Evolutionary conservation across 1,139 yeast genomes (phyloP), one percentile per base, ranked within the genome.

Genomic region (Suhomyces yuchorum): DNA sequence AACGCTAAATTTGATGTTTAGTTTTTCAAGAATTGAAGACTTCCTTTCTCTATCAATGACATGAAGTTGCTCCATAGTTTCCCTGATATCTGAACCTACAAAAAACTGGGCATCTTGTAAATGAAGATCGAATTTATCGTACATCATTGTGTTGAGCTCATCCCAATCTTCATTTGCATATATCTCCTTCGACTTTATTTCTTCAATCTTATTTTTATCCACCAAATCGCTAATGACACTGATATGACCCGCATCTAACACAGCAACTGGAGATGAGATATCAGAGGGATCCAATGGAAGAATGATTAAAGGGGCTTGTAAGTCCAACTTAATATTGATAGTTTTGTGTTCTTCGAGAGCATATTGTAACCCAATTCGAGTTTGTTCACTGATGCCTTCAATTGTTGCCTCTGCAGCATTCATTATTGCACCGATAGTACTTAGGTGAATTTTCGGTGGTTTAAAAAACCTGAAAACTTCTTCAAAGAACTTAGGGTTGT

Each of bases 371-470:
- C 99, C 98, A 53, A 95, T 80, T 60, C 98, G 76, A 0, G 99
- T 93, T 63, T 91, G 97, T 24, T 86, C 77, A 0, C 96, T 84
- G 53, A 95, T 73, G 2, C 96, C 97, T 62, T 91, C 97, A 50
- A 95, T 87, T 0, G 97, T 91, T 0, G 93, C 91, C 55, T 92
- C 97, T 0, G 99, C 99, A 0, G 97, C 98, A 64, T 84, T 87
- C 83, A 95, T 83, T 24, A 95, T 82, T 5, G 96, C 96, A 26
- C 93, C 96, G 35, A 95, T 82, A 0, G 98, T 91, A 60, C 91
- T 96, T 50, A 86, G 73, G 59, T 92, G 96, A 33, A 84, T 82
- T 51, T 82, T 83, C 12, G 97, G 97, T 1, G 98, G 97, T 40
- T 80, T 83, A 72, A 95, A 93, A 60, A 95, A 93, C 48, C 67